phyloP scores from a whole-genome alignment of 192 early-diverging fungal genomes.

The Mortierella antarctica region DNA sequence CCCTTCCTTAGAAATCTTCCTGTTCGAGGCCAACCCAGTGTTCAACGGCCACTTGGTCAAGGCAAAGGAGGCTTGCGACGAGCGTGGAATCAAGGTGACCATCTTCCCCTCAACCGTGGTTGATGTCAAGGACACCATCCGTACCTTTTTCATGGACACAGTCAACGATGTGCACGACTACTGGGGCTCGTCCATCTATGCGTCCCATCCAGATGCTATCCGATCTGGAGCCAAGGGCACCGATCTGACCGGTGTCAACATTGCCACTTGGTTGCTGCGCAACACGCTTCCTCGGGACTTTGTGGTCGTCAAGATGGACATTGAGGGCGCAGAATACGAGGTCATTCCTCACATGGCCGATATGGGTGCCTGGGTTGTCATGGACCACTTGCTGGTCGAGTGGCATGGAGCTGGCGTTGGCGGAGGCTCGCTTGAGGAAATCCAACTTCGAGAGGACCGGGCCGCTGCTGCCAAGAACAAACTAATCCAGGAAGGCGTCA shows the following conservation, averaged over 20 bases:
- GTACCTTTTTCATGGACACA: conserved; percentile 7
- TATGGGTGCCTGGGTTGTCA: conserved; percentile 6
- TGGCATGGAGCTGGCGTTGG: conserved; percentile 4
- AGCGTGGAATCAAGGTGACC: conserved; percentile 10
- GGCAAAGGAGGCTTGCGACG: conserved; percentile 6
- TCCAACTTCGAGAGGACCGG: neutral
- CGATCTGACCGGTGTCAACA: conserved; percentile 3
- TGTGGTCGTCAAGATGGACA: conserved; percentile 34
- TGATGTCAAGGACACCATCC: conserved; percentile 5
- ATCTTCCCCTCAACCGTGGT: conserved; percentile 25
- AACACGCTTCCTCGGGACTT: conserved; percentile 11
- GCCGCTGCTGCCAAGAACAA: conserved; percentile 11
- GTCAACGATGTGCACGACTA: conserved; percentile 9
- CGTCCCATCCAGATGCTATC: neutral
- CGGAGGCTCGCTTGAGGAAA: conserved; percentile 6
- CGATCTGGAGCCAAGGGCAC: neutral
- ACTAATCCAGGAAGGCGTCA: neutral
- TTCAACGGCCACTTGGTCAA: conserved; percentile 8
- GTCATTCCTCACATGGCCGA: conserved; percentile 22
- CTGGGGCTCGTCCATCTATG: conserved; percentile 10
- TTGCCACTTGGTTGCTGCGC: conserved; percentile 6
- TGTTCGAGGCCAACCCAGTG: conserved; percentile 22
- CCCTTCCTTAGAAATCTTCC: neutral
- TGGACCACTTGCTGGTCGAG: conserved; percentile 22
- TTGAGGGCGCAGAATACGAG: conserved; percentile 19